Conservation (phyloP, 441 rosid genomes). For the Erysimum cheiri region DNA sequence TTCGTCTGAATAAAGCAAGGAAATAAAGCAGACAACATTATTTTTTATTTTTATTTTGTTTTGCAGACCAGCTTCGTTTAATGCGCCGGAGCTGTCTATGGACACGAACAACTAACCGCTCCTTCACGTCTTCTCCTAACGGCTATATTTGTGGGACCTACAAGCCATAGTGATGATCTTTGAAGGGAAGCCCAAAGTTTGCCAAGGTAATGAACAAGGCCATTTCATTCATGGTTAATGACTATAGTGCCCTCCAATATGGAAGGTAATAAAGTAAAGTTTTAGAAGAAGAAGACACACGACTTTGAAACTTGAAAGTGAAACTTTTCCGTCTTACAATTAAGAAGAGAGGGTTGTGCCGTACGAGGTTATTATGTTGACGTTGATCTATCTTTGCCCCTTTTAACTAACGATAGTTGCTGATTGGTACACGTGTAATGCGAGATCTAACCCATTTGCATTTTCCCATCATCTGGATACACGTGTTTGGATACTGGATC, state of each 20-base stretch:
- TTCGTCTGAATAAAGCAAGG: constrained; percentile 13
- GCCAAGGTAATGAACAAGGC: background rate
- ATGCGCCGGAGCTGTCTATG: constrained; percentile 41
- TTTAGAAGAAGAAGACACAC: constrained; percentile 14
- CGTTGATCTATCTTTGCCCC: constrained; percentile 27
- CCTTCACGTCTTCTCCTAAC: constrained; percentile 45
- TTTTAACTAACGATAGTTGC: background rate
- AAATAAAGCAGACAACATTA: constrained; percentile 8
- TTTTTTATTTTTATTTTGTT: background rate
- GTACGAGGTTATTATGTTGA: constrained; percentile 45
- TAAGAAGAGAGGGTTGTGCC: constrained; percentile 16
- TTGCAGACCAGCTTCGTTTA: constrained; percentile 36
- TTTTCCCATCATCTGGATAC: too few species aligned
- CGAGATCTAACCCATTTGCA: background rate
- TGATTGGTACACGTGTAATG: constrained; percentile 29
- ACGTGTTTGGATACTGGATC: background rate
- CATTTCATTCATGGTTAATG: background rate
- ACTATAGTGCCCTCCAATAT: background rate
- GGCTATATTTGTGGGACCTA: constrained; percentile 49
- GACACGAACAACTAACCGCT: constrained; percentile 42
- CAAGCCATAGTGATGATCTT: too few species aligned
- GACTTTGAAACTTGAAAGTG: constrained; percentile 30
- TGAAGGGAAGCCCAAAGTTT: too few species aligned
- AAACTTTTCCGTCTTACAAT: background rate
- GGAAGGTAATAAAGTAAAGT: constrained; percentile 6